phyloP scores from a whole-genome alignment of 148 eudicot genomes.

The Cornus controversa region DNA sequence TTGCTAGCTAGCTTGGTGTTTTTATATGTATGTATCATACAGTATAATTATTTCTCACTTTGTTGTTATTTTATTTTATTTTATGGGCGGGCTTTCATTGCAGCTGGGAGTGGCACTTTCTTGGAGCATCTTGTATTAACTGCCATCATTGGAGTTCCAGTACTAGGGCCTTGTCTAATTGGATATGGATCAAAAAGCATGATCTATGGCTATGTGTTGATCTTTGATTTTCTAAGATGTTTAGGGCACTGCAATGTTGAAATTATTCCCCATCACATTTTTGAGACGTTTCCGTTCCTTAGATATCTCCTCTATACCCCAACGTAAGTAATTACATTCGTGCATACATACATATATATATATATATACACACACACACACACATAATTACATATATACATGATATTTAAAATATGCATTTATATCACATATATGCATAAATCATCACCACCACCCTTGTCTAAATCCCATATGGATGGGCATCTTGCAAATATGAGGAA shows the following conservation, averaged over 20 bases:
- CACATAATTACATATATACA: too few relatives aligned
- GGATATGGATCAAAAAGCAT: slow-evolving; percentile 53
- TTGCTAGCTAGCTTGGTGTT: background rate
- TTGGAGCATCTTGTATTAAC: slow-evolving; percentile 54
- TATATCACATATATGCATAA: too few relatives aligned
- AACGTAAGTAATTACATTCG: slow-evolving; percentile 42
- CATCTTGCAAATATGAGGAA: too few relatives aligned
- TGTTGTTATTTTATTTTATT: background rate
- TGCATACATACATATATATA: background rate
- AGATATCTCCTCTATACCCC: slow-evolving; percentile 57
- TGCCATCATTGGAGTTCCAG: slow-evolving; percentile 45
- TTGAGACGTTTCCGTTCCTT: slow-evolving; percentile 48
- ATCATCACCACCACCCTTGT: too few relatives aligned
- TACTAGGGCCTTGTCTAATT: slow-evolving; percentile 32
- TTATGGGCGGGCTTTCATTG: background rate
- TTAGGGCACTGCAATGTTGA: slow-evolving; percentile 62
- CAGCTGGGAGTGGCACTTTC: slow-evolving; percentile 61
- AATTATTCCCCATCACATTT: slow-evolving; percentile 55
- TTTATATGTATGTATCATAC: too few relatives aligned
- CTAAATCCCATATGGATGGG: too few relatives aligned
- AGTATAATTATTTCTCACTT: too few relatives aligned
- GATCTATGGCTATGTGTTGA: slow-evolving; percentile 53
- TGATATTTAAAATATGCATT: too few relatives aligned
- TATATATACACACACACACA: background rate
- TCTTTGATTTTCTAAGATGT: slow-evolving; percentile 68